Base-by-base conservation (phyloP, 2,329 filamentous ascomycete species). In the Sporothrix inflata region DNA sequence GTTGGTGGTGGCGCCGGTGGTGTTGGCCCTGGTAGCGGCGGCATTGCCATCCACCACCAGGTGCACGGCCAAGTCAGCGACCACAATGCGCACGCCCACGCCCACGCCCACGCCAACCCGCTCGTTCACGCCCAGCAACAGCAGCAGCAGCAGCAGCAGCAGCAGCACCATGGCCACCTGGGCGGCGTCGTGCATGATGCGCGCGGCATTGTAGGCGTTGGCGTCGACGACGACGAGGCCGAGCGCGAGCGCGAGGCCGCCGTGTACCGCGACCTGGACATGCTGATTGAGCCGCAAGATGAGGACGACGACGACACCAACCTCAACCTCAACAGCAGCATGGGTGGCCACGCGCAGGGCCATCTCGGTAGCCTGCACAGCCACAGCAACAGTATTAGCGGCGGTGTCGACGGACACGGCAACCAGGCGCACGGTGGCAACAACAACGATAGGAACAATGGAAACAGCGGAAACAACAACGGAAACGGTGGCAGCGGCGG, bases 191-290 rank as follows among this genome's bases (percentile, higher is more conserved):
- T 63, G 16, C 69, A 74, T 24, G 73, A 73, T 45, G 38, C 70
- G 27, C 55, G 68, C 11, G 71, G 57, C 42, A 71, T 71, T 8
- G 74, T 76, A 4, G 77, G 76, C 42, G 61, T 73, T 11, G 74
- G 76, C 40, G 61, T 73, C 8, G 74, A 77, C 42, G 76, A 77
- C 51, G 78, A 78, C 12, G 77, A 79, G 47, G 77, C 81, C 12
- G 81, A 81, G 2, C 80, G 83, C 8, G 82, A 83, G 57, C 80
- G 83, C 11, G 82, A 83, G 51, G 80, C 83, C 1, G 74, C 73
- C 0, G 83, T 86, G 40, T 84, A 87, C 51, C 80, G 82, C 19
- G 85, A 87, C 71, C 75, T 87, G 74, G 85, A 86, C 60, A 86
- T 87, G 85, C 75, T 87, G 72, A 85, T 87, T 47, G 82, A 84